Conservation (phyloP, 192 early-diverging fungal species). For the Spinellus fusiger region DNA sequence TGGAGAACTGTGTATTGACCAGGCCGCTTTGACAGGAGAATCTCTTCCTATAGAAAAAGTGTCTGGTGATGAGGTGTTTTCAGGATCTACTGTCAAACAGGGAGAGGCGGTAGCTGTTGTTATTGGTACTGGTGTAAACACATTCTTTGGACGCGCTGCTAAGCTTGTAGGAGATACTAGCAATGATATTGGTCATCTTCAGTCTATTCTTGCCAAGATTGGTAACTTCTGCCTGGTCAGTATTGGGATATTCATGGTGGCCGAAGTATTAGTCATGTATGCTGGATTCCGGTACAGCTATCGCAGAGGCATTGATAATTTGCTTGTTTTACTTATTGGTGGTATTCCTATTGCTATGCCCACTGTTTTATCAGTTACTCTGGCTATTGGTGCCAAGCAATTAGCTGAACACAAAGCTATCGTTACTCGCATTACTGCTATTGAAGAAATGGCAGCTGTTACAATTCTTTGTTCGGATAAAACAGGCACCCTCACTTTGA, state of each 20-base stretch:
- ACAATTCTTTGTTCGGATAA: conserved; percentile 90
- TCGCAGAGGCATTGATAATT: conserved; percentile 73
- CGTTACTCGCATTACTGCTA: conserved; percentile 74
- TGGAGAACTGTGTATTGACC: conserved; percentile 57
- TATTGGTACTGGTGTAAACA: conserved; percentile 76
- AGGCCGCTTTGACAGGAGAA: conserved; percentile 72
- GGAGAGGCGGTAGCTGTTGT: conserved; percentile 74
- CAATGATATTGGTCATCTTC: conserved; percentile 72
- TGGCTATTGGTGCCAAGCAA: conserved; percentile 77
- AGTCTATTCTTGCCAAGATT: conserved; percentile 66
- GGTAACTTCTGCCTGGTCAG: conserved; percentile 72
- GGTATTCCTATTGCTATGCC: conserved; percentile 83
- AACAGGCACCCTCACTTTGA: conserved; percentile 91
- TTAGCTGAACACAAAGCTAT: conserved; percentile 80
- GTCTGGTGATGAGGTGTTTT: conserved; percentile 66
- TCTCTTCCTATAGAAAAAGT: conserved; percentile 66
- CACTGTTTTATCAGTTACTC: conserved; percentile 71
- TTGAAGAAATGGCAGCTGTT: conserved; percentile 76
- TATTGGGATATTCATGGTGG: conserved; percentile 66
- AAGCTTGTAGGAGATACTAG: conserved; percentile 66
- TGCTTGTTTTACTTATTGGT: conserved; percentile 74
- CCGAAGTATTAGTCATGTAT: conserved; percentile 67
- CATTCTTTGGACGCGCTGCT: conserved; percentile 79
- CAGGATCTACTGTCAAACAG: conserved; percentile 76
- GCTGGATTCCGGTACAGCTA: conserved; percentile 61